Conservation (phyloP, 768 basidiomycete genomes). For the Candolleomyces efflorescens region DNA sequence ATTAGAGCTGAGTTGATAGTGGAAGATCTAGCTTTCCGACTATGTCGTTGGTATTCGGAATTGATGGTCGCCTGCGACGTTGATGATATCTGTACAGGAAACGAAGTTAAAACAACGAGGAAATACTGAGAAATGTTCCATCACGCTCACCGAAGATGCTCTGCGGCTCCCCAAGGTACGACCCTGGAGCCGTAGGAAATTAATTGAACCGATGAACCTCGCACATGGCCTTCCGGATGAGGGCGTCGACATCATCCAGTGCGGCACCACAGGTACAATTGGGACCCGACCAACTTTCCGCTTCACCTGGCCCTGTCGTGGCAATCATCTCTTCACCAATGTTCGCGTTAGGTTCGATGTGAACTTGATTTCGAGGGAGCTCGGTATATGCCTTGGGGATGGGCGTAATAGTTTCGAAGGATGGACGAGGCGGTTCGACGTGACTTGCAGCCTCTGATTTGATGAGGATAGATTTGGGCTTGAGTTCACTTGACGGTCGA, state of each 20-base stretch:
- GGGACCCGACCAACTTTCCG: constrained; percentile 13
- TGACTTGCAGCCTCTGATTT: not conserved
- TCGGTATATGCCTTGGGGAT: constrained; percentile 14
- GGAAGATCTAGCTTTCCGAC: too few relatives aligned
- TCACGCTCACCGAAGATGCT: not conserved
- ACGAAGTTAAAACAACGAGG: not conserved
- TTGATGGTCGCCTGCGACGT: too few relatives aligned
- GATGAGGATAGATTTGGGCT: not conserved
- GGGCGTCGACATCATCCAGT: not conserved
- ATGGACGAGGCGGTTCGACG: not conserved
- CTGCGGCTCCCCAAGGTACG: not conserved
- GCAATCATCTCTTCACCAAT: constrained; percentile 19
- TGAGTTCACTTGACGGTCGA: not conserved
- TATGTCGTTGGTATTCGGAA: too few relatives aligned
- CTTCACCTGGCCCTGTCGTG: constrained; percentile 15
- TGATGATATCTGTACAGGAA: not conserved
- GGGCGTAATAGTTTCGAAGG: not conserved
- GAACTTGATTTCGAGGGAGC: constrained; percentile 6
- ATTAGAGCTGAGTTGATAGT: too few relatives aligned
- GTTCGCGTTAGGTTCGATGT: constrained; percentile 16
- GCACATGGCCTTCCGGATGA: not conserved
- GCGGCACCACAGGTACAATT: not conserved
- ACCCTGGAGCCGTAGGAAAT: not conserved
- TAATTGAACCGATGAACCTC: not conserved
- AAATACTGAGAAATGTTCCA: not conserved